A percentile compares a stretch with the other conserved stretches of the same genome.
These are phyloP conservation scores for Brasilioporus rufonigricans DNA, from an alignment of 768 basidiomycete species.

Conservation along the genomic window DNA sequence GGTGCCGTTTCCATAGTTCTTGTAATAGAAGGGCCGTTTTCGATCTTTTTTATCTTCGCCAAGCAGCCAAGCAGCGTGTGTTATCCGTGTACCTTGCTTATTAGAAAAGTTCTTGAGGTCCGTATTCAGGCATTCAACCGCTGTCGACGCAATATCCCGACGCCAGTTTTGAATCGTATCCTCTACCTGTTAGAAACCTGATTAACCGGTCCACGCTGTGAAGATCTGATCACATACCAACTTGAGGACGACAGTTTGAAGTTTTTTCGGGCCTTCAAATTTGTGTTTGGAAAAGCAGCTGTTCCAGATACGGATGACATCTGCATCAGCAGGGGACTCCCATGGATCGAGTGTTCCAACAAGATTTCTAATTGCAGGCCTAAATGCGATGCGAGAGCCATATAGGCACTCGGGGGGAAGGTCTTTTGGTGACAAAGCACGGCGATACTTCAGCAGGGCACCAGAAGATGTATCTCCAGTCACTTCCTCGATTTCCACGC, in stretches of 20 bases:
- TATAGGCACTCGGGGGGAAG: neutral
- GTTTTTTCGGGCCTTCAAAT: neutral
- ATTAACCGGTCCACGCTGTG: neutral
- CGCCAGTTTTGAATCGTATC: neutral
- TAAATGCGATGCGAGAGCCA: neutral
- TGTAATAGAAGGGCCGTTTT: slow-evolving; percentile 3
- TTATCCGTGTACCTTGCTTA: neutral
- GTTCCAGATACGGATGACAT: neutral
- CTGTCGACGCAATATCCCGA: neutral
- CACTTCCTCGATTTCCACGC: neutral
- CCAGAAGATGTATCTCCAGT: neutral
- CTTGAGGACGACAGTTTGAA: neutral
- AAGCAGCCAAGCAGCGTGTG: neutral
- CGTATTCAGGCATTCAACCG: neutral
- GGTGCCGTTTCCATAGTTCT: neutral
- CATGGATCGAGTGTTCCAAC: neutral
- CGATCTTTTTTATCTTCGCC: slow-evolving; percentile 1
- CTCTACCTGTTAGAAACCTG: neutral
- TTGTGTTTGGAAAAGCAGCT: neutral
- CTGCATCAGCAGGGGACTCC: neutral
- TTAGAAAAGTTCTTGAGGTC: neutral
- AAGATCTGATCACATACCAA: neutral
- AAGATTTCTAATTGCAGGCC: neutral
- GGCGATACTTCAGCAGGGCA: neutral
- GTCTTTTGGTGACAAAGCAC: neutral